Conservation (phyloP, 1,284 basidiomycete genomes). For the Ceratobasidium sp. region DNA sequence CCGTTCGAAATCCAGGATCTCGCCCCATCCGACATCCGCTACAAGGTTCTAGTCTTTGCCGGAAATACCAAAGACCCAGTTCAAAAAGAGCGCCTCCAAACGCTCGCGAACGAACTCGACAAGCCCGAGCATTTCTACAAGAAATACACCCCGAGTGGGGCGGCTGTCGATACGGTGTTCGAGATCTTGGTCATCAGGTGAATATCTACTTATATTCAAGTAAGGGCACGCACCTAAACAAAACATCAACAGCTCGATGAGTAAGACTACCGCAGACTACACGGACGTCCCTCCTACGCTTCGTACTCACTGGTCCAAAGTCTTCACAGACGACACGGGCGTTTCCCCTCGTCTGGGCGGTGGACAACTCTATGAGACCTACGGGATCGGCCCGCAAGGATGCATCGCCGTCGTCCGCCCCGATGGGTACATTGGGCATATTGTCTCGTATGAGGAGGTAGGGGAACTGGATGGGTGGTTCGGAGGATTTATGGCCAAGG, state of each 20-base stretch:
- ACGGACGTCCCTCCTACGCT: conserved; percentile 59
- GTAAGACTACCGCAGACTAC: conserved; percentile 57
- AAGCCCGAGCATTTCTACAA: conserved; percentile 52
- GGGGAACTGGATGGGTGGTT: conserved; percentile 63
- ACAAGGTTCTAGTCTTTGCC: conserved; percentile 73
- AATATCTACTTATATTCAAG: neutral
- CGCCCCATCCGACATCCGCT: conserved; percentile 70
- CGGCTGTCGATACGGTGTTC: conserved; percentile 53
- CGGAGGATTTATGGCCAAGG: conserved; percentile 49
- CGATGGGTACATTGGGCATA: conserved; percentile 72
- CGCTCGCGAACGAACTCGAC: conserved; percentile 56
- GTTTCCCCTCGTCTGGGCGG: conserved; percentile 48
- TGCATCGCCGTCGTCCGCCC: conserved; percentile 72
- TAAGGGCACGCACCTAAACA: neutral
- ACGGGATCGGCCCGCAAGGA: conserved; percentile 63
- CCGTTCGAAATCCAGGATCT: conserved; percentile 73
- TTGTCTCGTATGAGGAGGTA: conserved; percentile 58
- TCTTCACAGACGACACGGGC: conserved; percentile 58
- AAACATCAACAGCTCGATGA: conserved; percentile 48
- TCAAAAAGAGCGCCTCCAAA: conserved; percentile 53
- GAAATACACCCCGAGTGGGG: conserved; percentile 47
- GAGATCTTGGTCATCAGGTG: conserved; percentile 60
- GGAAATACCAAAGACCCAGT: conserved; percentile 57
- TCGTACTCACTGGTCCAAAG: conserved; percentile 71
- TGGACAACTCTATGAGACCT: conserved; percentile 60